Evolutionary conservation across 78 protist genomes (phyloP), one percentile per base, ranked within the genome.

Genomic region (Capsaspora owczarzaki): DNA sequence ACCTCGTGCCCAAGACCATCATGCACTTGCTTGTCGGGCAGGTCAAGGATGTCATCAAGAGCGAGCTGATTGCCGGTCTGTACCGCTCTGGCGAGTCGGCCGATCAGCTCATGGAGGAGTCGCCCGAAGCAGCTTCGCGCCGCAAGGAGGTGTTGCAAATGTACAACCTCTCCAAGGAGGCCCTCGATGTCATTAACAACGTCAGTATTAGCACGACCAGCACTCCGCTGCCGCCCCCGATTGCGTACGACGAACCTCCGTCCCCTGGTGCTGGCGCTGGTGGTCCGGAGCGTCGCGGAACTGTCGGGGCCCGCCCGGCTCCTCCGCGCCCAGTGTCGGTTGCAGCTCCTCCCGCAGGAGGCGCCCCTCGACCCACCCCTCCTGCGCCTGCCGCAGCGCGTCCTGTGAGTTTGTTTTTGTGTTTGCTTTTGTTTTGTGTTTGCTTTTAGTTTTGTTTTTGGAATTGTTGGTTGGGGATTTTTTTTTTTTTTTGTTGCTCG

Each of bases 11-110:
- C 56, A 95, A 95, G 87, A 74, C 93, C 75, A 89, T 93, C 81
- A 94, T 94, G 96, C 91, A 88, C 89, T 89, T 97, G 86, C 60
- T 97, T 68, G 94, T 97, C 51, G 87, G 92, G 78, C 56, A 76
- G 76, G 63, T 89, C 23, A 91, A 90, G 61, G 92, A 89, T 37
- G 61, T 37, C 37, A 71, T 96, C 76, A 91, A 91, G 70, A 81
- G 76, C 66, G 92, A 86, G 53, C 88, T 95, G 41, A 88, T 93
- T 37, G 60, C 76, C 29, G 61, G 75, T 0, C 88, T 93, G 40
- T 95, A 93, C 87, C 76, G 42, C 43, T 38, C n/a, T 12, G 82
- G 37, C 19, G 82, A 68, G 22, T 14, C 8, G 2, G 56, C 75
- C 35, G 84, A 63, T 14, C 42, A 29, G 40, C 72, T 63, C n/a